Base-by-base conservation (phyloP, 129 eudicot species). In the Centrapalus pauciflorus region DNA sequence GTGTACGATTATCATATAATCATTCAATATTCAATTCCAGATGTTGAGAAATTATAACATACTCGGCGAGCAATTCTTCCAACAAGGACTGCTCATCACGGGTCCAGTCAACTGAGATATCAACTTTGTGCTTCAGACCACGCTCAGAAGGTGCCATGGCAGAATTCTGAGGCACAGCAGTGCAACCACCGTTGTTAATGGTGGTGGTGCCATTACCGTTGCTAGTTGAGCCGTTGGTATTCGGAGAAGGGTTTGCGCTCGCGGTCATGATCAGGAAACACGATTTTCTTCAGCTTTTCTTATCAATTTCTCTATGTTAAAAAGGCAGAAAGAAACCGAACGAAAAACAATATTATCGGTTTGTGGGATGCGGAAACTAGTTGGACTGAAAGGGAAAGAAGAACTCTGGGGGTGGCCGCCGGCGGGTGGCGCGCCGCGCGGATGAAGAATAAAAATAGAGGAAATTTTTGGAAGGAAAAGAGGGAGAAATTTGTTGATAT, bases 1-100 rank as follows among this genome's bases (percentile, higher is more conserved):
- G 6, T 14, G 43, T 4, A 6, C 3, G n/a, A 50, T 23, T 28
- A 51, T 20, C 7, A 4, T 6, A 3, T 29, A 55, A 33, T 12
- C 5, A 16, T 26, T 9, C 28, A 71, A 30, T 7, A 64, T 28
- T 25, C 23, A 16, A 26, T 29, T 38, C 17, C 7, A 65, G 3
- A 8, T 7, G 1, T 4, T 16, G 3, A 28, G 19, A 12, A 8
- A 24, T 23, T 20, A n/a, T n/a, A 33, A 51, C 72, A 33, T 67
- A 67, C 72, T 21, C n/a, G 21, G 49, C 12, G 27, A 79, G 88
- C 57, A 85, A 63, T 29, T 85, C 83, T 43, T 76, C 79, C 35
- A 85, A 61, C 4, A 69, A 75, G 34, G 85, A 66, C 67, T 85
- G 93, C 63, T 85, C 88, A 8, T 82, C 81, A 29, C 70, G 24